These are phyloP conservation scores for Penicillium mononematosum DNA, from an alignment of 495 filamentous ascomycete species.

Conservation along the genomic window DNA sequence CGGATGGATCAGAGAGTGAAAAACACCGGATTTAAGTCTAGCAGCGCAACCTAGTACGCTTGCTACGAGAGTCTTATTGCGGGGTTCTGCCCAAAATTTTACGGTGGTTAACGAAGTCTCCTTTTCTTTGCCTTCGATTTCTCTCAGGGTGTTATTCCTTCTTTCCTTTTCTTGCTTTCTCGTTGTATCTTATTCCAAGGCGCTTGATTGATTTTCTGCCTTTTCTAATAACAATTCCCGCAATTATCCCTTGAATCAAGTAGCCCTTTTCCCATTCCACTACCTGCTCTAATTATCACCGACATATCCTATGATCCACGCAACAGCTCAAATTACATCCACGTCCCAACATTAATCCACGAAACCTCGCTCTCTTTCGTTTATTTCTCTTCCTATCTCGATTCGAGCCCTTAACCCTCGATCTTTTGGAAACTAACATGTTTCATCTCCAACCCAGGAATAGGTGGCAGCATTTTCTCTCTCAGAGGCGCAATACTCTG, in stretches of 20 bases:
- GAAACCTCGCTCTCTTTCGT: background rate
- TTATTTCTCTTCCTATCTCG: background rate
- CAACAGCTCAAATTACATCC: constrained; percentile 7
- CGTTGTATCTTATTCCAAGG: constrained; percentile 47
- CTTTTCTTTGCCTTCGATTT: constrained; percentile 20
- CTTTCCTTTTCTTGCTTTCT: constrained; percentile 28
- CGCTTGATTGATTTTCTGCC: constrained; percentile 25
- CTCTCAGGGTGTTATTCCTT: constrained; percentile 23
- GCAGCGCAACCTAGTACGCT: constrained; percentile 10
- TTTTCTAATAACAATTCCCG: constrained; percentile 30
- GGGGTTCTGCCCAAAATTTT: constrained; percentile 29
- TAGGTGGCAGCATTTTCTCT: constrained; percentile 34
- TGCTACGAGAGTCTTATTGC: constrained; percentile 15
- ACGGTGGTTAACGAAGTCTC: constrained; percentile 38
- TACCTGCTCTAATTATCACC: constrained; percentile 10
- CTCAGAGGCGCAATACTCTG: constrained; percentile 39
- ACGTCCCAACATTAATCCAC: constrained; percentile 1
- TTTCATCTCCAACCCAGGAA: constrained; percentile 42
- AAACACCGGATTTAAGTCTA: constrained; percentile 66
- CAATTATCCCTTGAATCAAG: constrained; percentile 17
- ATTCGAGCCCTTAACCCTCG: constrained; percentile 7
- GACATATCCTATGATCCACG: constrained; percentile 2
- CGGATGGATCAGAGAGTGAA: constrained; percentile 64
- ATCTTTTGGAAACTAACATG: constrained; percentile 44
- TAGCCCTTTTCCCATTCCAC: constrained; percentile 17